phyloP scores from a whole-genome alignment of 2,329 filamentous ascomycete species.

The Hymenoscyphus repandus region DNA sequence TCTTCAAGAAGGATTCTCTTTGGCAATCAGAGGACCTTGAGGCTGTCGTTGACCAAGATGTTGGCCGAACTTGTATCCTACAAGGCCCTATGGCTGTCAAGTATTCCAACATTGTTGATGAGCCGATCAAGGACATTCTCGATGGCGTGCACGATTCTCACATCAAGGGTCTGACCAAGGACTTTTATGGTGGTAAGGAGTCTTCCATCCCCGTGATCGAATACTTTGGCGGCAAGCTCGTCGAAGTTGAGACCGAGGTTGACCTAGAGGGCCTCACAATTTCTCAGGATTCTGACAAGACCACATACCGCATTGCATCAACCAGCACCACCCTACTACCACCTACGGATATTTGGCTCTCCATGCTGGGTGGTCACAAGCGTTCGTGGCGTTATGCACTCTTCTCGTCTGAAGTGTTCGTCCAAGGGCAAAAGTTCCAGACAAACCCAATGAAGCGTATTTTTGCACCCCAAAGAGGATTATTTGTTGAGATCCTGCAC shows the following conservation, averaged over 20 bases:
- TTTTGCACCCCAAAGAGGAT: slow-evolving; percentile 77
- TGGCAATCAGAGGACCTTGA: slow-evolving; percentile 99
- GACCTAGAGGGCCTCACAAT: slow-evolving; percentile 85
- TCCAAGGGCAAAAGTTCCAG: slow-evolving; percentile 95
- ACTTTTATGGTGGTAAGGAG: slow-evolving; percentile 72
- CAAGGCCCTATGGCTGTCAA: slow-evolving; percentile 90
- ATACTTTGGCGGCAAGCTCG: slow-evolving; percentile 89
- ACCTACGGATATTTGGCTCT: slow-evolving; percentile 75
- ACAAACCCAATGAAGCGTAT: slow-evolving; percentile 93
- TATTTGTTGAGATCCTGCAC: slow-evolving; percentile 81
- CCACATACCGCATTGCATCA: slow-evolving; percentile 76
- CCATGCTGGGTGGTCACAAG: slow-evolving; percentile 76
- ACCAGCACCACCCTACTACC: slow-evolving; percentile 71
- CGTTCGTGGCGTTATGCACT: slow-evolving; percentile 95
- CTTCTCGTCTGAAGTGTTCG: slow-evolving; percentile 87
- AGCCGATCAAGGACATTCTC: slow-evolving; percentile 92
- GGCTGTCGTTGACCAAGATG: slow-evolving; percentile 92
- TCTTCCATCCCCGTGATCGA: slow-evolving; percentile 77
- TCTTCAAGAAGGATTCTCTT: slow-evolving; percentile 99
- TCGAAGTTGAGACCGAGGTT: slow-evolving; percentile 63
- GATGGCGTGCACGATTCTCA: slow-evolving; percentile 86
- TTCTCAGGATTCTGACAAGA: slow-evolving; percentile 72
- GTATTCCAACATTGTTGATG: slow-evolving; percentile 84
- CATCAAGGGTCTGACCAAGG: slow-evolving; percentile 71
- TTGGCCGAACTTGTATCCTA: slow-evolving; percentile 90